Conservation (phyloP, 805 yeast genomes). For the Ogataea pilisensis region DNA sequence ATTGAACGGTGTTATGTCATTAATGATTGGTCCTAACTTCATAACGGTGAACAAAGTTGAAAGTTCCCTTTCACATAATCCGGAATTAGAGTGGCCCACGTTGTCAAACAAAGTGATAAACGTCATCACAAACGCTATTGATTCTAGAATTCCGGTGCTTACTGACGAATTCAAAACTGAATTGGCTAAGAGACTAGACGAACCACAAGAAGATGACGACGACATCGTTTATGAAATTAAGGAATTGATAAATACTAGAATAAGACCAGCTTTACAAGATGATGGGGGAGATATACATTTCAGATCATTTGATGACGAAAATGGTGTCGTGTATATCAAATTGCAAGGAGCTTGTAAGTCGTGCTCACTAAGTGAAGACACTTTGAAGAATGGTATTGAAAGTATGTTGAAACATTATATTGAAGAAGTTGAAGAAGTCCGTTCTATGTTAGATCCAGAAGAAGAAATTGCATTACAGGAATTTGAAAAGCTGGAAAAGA, state of each 20-base stretch:
- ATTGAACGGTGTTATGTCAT: slow-evolving; percentile 59
- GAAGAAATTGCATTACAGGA: slow-evolving; percentile 67
- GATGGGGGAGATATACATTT: slow-evolving; percentile 76
- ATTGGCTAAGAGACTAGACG: slow-evolving; percentile 22
- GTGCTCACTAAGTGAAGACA: slow-evolving; percentile 64
- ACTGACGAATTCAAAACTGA: slow-evolving; percentile 19
- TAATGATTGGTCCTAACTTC: slow-evolving; percentile 73
- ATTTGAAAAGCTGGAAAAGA: slow-evolving; percentile 77
- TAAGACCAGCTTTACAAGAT: slow-evolving; percentile 70
- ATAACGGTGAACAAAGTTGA: slow-evolving; percentile 62
- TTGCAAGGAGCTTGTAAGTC: slow-evolving; percentile 70
- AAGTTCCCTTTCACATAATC: slow-evolving; percentile 27
- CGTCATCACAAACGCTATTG: slow-evolving; percentile 23
- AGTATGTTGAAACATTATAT: slow-evolving; percentile 67
- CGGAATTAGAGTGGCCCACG: slow-evolving; percentile 30
- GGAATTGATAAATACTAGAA: slow-evolving; percentile 64
- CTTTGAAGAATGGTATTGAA: slow-evolving; percentile 66
- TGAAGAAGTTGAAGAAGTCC: slow-evolving; percentile 61
- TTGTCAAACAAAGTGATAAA: slow-evolving; percentile 25
- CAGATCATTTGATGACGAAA: slow-evolving; percentile 50
- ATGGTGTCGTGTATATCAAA: slow-evolving; percentile 55
- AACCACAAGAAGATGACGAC: slow-evolving; percentile 53
- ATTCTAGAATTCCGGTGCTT: slow-evolving; percentile 26
- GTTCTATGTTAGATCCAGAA: slow-evolving; percentile 35
- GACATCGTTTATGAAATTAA: slow-evolving; percentile 65